These are phyloP conservation scores for Delphinella strobiligena DNA, from an alignment of 2,329 filamentous ascomycete genomes.

Conservation along the genomic window DNA sequence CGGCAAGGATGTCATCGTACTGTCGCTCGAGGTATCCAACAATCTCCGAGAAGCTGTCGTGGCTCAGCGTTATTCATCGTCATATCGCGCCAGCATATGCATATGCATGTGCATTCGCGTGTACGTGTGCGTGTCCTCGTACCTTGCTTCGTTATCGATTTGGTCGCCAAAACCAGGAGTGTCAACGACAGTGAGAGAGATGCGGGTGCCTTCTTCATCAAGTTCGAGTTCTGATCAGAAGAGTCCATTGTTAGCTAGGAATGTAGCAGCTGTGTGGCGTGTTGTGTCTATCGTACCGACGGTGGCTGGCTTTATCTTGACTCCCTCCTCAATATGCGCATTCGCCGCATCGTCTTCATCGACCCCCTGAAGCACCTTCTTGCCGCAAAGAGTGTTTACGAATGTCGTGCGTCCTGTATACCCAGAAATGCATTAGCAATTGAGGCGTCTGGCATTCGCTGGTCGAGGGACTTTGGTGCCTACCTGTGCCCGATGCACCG, in stretches of 20 bases:
- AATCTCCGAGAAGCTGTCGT: conserved; percentile 79
- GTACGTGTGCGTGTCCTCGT: conserved; percentile 31
- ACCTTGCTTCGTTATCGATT: conserved; percentile 96
- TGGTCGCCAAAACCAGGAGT: conserved; percentile 97
- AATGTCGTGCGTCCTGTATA: conserved; percentile 91
- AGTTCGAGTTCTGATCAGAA: conserved; percentile 64
- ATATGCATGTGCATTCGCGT: no score
- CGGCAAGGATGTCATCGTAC: conserved; percentile 97
- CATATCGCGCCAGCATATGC: neutral
- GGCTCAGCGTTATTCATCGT: conserved; percentile 16
- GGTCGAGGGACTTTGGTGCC: neutral
- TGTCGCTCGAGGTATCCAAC: conserved; percentile 97
- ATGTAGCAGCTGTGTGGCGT: neutral
- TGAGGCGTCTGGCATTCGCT: no score
- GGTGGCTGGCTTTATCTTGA: conserved; percentile 97
- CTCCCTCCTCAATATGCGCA: conserved; percentile 88
- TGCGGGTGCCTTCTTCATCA: conserved; percentile 95
- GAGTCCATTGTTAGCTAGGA: neutral
- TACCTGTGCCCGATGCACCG: conserved; percentile 96
- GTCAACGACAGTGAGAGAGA: conserved; percentile 96
- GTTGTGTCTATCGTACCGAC: conserved; percentile 55
- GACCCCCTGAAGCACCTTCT: conserved; percentile 81
- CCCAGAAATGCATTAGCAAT: neutral
- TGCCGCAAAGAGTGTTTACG: conserved; percentile 97
- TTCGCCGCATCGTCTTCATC: conserved; percentile 81